Percentiles rank a stretch among this genome's conserved stretches.
Evolutionary conservation across 2,329 filamentous ascomycete genomes (phyloP).

Genomic region (Zymoseptoria ardabiliae): DNA sequence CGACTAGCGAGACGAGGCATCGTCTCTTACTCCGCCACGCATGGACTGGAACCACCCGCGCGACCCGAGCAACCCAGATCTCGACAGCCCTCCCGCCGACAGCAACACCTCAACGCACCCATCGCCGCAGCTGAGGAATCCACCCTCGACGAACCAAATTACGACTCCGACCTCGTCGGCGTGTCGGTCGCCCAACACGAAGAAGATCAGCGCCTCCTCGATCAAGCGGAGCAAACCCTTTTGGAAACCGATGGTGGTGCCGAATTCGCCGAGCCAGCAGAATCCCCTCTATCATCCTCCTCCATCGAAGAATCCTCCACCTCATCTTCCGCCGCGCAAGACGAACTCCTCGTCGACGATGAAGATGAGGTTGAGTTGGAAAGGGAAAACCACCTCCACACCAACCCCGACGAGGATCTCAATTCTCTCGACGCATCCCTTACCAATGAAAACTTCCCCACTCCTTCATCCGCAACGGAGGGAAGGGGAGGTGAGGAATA

Average conservation of each 20-base stretch:
- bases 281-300: not conserved
- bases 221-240: not conserved
- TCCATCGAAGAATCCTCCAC: too few relatives aligned
- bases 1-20: slow-evolving; percentile 54
- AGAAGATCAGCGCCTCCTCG: slow-evolving; percentile 6
- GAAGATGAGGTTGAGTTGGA: not conserved
- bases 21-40: slow-evolving; percentile 49
- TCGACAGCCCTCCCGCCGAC: not conserved
- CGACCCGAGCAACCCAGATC: not conserved
- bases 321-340: not conserved
- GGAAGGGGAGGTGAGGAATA: not conserved
- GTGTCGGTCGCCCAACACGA: slow-evolving; percentile 11
- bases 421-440: slow-evolving; percentile 10
- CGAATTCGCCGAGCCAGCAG: not conserved
- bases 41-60: slow-evolving; percentile 17
- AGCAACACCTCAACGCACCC: not conserved
- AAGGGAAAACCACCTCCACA: not conserved
- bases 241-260: not conserved
- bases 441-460: slow-evolving; percentile 5
- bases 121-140: not conserved
- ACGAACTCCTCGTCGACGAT: not conserved
- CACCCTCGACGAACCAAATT: slow-evolving; percentile 3
- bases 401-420: slow-evolving; percentile 1
- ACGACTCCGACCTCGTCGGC: slow-evolving; percentile 9
- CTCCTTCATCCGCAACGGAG: not conserved